A percentile compares a stretch with the other conserved stretches of the same genome.
These are phyloP conservation scores for Cryptococcus deneoformans DNA, from an alignment of 1,284 basidiomycete species.

Conservation along the genomic window DNA sequence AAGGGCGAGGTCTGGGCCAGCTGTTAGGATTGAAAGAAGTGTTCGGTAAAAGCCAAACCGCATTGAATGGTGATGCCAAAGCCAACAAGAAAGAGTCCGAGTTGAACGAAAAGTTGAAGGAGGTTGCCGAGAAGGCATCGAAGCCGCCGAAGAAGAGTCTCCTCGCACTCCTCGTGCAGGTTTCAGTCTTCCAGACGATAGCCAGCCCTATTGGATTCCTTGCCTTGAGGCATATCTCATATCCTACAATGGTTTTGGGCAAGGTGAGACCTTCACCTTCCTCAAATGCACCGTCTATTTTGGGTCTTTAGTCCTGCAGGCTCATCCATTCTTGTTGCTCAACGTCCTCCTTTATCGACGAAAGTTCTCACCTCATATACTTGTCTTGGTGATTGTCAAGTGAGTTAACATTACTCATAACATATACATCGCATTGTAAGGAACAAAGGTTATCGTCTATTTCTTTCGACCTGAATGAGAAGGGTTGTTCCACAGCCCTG, in stretches of 20 bases:
- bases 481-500: conserved; percentile 10
- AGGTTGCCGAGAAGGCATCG: not conserved
- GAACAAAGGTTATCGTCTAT: not conserved
- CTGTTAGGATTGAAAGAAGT: conserved; percentile 29
- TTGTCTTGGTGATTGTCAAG: no score
- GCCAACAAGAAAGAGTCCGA: not conserved
- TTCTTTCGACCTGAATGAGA: not conserved
- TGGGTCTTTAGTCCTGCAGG: conserved; percentile 70
- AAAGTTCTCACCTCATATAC: conserved; percentile 77
- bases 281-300: no score
- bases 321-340: conserved; percentile 59
- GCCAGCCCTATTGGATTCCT: conserved; percentile 96
- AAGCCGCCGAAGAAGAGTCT: conserved; percentile 27
- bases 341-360: conserved; percentile 69
- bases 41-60: not conserved
- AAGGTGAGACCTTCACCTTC: conserved; percentile 61
- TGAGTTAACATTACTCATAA: no score
- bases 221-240: conserved; percentile 90
- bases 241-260: conserved; percentile 97
- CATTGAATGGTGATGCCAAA: not conserved
- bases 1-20: not conserved
- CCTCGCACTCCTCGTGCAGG: conserved; percentile 65
- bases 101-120: not conserved
- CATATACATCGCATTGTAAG: not conserved
- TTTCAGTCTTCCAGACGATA: conserved; percentile 81